Conservation (phyloP, 176 grass and related monocot genomes). For the Olyra latifolia region DNA sequence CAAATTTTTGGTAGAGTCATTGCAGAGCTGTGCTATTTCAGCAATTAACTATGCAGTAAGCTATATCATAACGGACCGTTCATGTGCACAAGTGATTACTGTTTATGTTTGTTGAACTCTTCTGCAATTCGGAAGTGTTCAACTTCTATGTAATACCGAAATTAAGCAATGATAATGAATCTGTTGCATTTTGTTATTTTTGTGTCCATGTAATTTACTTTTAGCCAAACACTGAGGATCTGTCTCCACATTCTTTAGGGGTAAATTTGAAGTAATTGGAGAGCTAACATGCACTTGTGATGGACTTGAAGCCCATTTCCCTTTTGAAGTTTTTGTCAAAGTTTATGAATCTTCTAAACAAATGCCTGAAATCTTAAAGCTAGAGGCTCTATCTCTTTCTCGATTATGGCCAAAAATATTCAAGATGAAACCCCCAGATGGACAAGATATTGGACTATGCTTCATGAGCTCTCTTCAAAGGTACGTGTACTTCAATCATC, state of each 20-base stretch:
- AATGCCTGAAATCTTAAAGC: slow-evolving; percentile 61
- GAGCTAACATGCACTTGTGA: slow-evolving; percentile 33
- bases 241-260: slow-evolving; percentile 47
- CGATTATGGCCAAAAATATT: slow-evolving; percentile 67
- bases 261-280: slow-evolving; percentile 56
- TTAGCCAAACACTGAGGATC: slow-evolving; percentile 11
- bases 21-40: background rate
- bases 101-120: slow-evolving; percentile 11
- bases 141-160: background rate
- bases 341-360: slow-evolving; percentile 54
- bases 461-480: slow-evolving; percentile 48
- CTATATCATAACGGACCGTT: slow-evolving; percentile 2
- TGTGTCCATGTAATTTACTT: slow-evolving; percentile 11
- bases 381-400: slow-evolving; percentile 52
- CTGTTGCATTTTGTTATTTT: background rate
- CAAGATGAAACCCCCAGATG: slow-evolving; percentile 43
- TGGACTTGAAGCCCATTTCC: slow-evolving; percentile 63
- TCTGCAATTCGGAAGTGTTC: slow-evolving; percentile 7
- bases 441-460: slow-evolving; percentile 67
- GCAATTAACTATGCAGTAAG: slow-evolving; percentile 7
- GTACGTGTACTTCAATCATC: slow-evolving; percentile 28
- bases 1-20: background rate
- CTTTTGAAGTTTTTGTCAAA: slow-evolving; percentile 36
- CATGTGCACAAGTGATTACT: background rate
- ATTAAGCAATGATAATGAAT: background rate